Evolutionary conservation across 2,329 filamentous ascomycete genomes (phyloP).

Genomic region (Nannizzia gypsea): DNA sequence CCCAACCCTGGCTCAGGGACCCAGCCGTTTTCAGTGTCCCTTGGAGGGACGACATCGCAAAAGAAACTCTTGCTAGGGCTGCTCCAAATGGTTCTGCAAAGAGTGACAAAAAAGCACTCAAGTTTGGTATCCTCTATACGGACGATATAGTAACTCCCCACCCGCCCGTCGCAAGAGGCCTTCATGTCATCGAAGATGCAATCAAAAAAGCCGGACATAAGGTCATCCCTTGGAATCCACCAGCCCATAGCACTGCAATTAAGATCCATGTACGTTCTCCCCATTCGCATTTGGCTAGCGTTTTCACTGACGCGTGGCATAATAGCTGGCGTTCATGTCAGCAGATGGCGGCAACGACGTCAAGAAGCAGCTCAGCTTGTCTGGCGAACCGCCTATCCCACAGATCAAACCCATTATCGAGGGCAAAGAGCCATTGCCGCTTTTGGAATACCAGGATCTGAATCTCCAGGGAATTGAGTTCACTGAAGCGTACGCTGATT

Average conservation of each 20-base stretch:
- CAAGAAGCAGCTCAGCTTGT: slow-evolving; percentile 40
- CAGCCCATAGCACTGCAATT: slow-evolving; percentile 33
- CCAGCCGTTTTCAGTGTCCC: slow-evolving; percentile 54
- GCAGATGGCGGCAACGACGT: slow-evolving; percentile 34
- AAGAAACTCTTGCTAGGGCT: slow-evolving; percentile 26
- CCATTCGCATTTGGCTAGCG: background rate
- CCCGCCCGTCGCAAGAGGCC: slow-evolving; percentile 46
- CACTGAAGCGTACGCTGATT: slow-evolving; percentile 47
- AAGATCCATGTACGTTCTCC: slow-evolving; percentile 30
- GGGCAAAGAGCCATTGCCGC: background rate
- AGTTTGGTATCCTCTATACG: slow-evolving; percentile 44
- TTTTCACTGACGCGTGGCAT: background rate
- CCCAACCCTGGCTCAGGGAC: slow-evolving; percentile 54
- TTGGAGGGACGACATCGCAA: slow-evolving; percentile 43
- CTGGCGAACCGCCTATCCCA: slow-evolving; percentile 42
- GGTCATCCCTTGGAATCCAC: slow-evolving; percentile 49
- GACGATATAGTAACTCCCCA: slow-evolving; percentile 43
- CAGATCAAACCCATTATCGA: slow-evolving; percentile 24
- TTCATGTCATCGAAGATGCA: slow-evolving; percentile 40
- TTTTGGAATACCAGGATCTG: slow-evolving; percentile 10
- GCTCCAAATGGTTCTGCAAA: slow-evolving; percentile 27
- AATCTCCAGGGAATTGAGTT: slow-evolving; percentile 31
- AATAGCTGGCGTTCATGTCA: background rate
- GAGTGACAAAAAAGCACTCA: slow-evolving; percentile 29
- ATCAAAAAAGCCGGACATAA: slow-evolving; percentile 44